Evolutionary conservation across 345 rosid species (phyloP).

Genomic region (Diplotaxis tenuifolia): DNA sequence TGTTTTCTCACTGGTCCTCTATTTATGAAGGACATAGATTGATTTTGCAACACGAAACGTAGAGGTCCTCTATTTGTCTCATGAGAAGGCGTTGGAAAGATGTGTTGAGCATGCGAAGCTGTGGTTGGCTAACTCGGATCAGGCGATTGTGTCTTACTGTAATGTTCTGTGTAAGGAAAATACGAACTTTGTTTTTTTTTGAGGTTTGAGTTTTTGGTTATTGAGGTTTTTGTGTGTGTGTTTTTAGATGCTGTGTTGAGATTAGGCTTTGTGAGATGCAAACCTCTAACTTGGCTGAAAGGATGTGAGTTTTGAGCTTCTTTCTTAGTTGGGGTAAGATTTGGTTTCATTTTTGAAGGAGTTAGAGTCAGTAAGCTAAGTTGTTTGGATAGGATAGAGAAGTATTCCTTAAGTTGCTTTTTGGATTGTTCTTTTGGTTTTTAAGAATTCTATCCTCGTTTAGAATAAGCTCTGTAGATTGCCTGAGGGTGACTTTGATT

Average conservation of each 20-base stretch:
- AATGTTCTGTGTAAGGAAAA: slow-evolving; percentile 51
- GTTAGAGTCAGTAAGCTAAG: too few relatives aligned
- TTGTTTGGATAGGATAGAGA: too few relatives aligned
- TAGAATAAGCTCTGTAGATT: neutral
- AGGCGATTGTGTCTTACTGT: slow-evolving; percentile 52
- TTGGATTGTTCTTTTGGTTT: too few relatives aligned
- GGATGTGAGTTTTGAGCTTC: neutral
- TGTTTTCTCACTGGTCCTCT: too few relatives aligned
- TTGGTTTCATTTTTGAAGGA: too few relatives aligned
- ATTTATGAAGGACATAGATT: too few relatives aligned
- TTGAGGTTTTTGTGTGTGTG: neutral
- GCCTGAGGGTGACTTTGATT: neutral
- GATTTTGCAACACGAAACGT: too few relatives aligned
- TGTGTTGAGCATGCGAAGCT: slow-evolving; percentile 73
- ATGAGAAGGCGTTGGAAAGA: slow-evolving; percentile 66
- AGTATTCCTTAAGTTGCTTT: too few relatives aligned
- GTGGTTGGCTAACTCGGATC: slow-evolving; percentile 70
- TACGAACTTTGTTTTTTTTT: neutral
- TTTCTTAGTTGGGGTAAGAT: too few relatives aligned
- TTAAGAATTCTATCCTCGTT: too few relatives aligned
- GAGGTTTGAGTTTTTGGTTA: neutral
- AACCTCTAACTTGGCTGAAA: neutral
- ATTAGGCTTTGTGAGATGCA: too few relatives aligned
- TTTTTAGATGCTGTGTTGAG: neutral
- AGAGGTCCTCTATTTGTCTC: too few relatives aligned